Evolutionary conservation across 345 rosid genomes (phyloP).

Genomic region (Psidium guajava): DNA sequence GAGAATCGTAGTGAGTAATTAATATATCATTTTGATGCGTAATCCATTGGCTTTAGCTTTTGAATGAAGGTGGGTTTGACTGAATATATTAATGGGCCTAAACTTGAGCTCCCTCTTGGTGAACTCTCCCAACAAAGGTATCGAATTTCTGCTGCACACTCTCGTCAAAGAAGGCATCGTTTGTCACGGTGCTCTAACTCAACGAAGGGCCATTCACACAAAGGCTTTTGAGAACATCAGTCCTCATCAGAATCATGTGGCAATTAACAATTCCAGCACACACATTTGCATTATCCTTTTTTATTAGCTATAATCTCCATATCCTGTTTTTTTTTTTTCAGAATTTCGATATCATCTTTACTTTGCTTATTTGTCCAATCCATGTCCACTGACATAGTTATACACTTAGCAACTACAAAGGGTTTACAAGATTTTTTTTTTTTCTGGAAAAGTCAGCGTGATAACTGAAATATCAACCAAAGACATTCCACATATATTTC

Average conservation of each 20-base stretch:
- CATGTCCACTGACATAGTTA: not conserved
- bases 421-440: not conserved
- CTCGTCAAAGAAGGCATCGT: not conserved
- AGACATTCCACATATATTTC: not conserved
- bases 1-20: no score
- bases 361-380: not conserved
- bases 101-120: no score
- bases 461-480: not conserved
- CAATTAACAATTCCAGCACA: not conserved
- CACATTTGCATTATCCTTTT: not conserved
- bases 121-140: no score
- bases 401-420: not conserved
- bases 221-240: not conserved
- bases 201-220: not conserved
- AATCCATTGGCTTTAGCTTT: no score
- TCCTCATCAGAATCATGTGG: not conserved
- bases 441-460: not conserved
- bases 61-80: no score
- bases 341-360: not conserved
- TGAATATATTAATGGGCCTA: no score
- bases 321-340: no score
- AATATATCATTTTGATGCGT: no score
- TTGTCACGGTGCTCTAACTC: not conserved
- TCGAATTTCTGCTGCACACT: no score
- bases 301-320: not conserved